Evolutionary conservation across 2,329 filamentous ascomycete genomes (phyloP).

Genomic region (Cladosporium sp.): DNA sequence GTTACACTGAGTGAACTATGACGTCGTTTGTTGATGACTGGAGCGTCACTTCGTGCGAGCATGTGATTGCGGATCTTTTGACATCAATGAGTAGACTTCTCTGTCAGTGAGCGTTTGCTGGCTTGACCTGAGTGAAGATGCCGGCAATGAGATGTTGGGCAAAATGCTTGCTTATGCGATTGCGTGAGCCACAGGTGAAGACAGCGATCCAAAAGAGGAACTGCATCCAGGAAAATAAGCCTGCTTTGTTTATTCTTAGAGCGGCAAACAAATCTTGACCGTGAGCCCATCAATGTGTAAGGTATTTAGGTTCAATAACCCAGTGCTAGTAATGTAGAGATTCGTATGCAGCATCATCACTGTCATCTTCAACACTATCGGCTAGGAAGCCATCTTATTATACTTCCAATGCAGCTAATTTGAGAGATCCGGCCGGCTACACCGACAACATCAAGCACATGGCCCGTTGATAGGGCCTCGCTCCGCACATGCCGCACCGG

Average conservation of each 20-base stretch:
- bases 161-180: neutral
- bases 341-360: neutral
- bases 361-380: neutral
- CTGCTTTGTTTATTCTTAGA: neutral
- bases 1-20: neutral
- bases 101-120: neutral
- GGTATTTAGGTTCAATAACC: neutral
- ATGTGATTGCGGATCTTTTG: neutral
- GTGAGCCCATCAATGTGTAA: neutral
- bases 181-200: neutral
- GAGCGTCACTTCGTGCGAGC: neutral
- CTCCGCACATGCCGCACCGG: neutral
- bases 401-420: neutral
- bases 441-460: neutral
- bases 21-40: neutral
- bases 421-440: neutral
- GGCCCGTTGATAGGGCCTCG: neutral
- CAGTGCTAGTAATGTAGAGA: neutral
- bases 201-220: neutral
- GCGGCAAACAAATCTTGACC: neutral
- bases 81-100: neutral
- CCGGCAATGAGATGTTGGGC: neutral
- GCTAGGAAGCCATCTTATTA: neutral
- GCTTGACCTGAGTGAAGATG: neutral
- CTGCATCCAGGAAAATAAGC: neutral